Percentiles rank a stretch among this genome's conserved stretches.
Evolutionary conservation across 2,329 filamentous ascomycete genomes (phyloP).

Genomic region (Clarireedia homoeocarpa): DNA sequence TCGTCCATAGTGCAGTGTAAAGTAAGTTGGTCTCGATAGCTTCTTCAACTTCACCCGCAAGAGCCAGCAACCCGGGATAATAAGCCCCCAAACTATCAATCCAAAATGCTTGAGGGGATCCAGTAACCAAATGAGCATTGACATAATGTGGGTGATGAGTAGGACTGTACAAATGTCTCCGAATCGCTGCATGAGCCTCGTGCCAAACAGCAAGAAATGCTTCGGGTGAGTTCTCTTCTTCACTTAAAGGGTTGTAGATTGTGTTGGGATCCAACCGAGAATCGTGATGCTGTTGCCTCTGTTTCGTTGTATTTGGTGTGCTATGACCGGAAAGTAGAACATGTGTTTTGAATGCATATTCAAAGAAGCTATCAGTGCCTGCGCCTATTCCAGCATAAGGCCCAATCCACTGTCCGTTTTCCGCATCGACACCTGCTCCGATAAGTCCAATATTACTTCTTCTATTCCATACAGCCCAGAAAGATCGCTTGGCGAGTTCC

Average conservation of each 20-base stretch:
- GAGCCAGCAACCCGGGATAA: slow-evolving; percentile 78
- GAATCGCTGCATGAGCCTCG: slow-evolving; percentile 77
- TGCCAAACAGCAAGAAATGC: slow-evolving; percentile 79
- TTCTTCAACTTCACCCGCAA: slow-evolving; percentile 85
- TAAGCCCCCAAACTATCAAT: slow-evolving; percentile 94
- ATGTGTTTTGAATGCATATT: slow-evolving; percentile 93
- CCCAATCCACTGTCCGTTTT: slow-evolving; percentile 82
- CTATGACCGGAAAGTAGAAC: slow-evolving; percentile 76
- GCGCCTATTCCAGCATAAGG: slow-evolving; percentile 91
- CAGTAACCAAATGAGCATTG: slow-evolving; percentile 81
- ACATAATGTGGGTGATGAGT: slow-evolving; percentile 88
- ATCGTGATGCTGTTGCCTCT: slow-evolving; percentile 14
- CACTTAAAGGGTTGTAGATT: slow-evolving; percentile 49
- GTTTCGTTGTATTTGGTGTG: slow-evolving; percentile 40
- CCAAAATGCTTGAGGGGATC: slow-evolving; percentile 85
- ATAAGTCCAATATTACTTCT: slow-evolving; percentile 81
- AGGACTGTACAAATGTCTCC: slow-evolving; percentile 79
- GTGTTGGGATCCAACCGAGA: slow-evolving; percentile 56
- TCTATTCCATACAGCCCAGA: slow-evolving; percentile 93
- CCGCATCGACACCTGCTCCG: slow-evolving; percentile 86
- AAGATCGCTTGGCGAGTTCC: slow-evolving; percentile 79
- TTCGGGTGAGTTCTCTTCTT: slow-evolving; percentile 63
- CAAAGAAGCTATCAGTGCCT: slow-evolving; percentile 96
- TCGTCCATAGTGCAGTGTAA: slow-evolving; percentile 88
- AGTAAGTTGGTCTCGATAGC: slow-evolving; percentile 84